Evolutionary conservation across 78 protist species (phyloP).

Genomic region (Dictyostelium intermedium): DNA sequence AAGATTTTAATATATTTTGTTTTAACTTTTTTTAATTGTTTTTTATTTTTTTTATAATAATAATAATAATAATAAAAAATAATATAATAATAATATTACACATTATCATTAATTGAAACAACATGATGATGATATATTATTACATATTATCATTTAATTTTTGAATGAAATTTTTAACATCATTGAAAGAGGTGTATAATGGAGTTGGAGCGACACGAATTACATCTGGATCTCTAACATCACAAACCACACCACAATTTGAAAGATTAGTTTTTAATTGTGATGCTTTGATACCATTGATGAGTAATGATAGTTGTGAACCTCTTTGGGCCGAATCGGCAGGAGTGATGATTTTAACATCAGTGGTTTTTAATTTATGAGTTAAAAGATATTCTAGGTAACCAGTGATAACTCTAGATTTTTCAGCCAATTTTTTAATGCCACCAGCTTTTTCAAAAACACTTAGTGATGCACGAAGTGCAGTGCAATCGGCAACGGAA

Average conservation of each 20-base stretch:
- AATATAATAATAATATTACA: no score
- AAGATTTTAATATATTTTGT: neutral
- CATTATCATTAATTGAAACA: no score
- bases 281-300: constrained; percentile 28
- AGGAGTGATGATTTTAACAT: constrained; percentile 83
- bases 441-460: constrained; percentile 81
- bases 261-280: constrained; percentile 12
- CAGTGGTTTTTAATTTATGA: neutral
- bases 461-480: constrained; percentile 82
- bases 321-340: constrained; percentile 81
- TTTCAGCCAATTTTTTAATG: constrained; percentile 54
- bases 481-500: constrained; percentile 75
- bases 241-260: constrained; percentile 85
- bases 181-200: constrained; percentile 89
- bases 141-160: constrained; percentile 46
- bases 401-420: constrained; percentile 84
- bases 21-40: neutral
- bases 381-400: constrained; percentile 86
- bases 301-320: constrained; percentile 80
- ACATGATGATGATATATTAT: no score
- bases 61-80: no score
- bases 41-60: neutral
- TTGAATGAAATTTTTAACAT: constrained; percentile 75
- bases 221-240: constrained; percentile 85
- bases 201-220: constrained; percentile 94